Base-by-base conservation (phyloP, 2,329 filamentous ascomycete species). In the Aspergillus texensis region DNA sequence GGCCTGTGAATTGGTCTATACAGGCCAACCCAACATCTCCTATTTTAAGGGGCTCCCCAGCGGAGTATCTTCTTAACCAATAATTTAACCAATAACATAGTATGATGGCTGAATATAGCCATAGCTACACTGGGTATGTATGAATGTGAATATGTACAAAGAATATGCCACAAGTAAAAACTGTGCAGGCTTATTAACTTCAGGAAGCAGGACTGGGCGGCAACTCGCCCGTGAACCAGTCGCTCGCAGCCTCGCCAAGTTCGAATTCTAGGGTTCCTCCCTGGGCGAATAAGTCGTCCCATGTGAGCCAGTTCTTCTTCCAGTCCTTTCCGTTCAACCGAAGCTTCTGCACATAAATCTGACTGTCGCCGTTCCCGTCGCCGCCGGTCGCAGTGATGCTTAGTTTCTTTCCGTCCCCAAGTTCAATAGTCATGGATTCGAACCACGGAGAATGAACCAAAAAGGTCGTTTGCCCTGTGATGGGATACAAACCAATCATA, bases 381-480 rank as follows among this genome's bases (percentile, higher is more conserved):
- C 83, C 81, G 6, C 86, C 86, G 0, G 76, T 83, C 0, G 83
- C 79, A 0, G 83, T 87, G 55, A 91, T 83, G 2, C 76, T 73
- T 30, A 91, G 79, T 28, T 71, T 81, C 72, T 86, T 88, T 5
- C 80, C 82, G 3, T 72, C 79, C 11, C 85, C 86, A 1, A 91
- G 81, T 41, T 84, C 77, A 61, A 92, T 85, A 0, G 80, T 86
- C 67, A 91, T 78, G 45, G 86, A 81, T 1, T 76, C 75, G 71
- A 89, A 88, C 86, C 86, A 90, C 0, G 88, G 88, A 8, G 86
- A 86, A 3, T 85, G 85, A 58, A 91, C 81, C 19, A 91, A 79
- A 72, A 91, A 91, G 1, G 86, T 89, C 0, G 87, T 87, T 78
- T 91, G 89, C 0, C 88, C 88, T 0, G 88, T 89, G 65, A 91